Evolutionary conservation across 1,284 basidiomycete genomes (phyloP), one percentile per base, ranked within the genome.

Genomic region (Calocybe gambosa): DNA sequence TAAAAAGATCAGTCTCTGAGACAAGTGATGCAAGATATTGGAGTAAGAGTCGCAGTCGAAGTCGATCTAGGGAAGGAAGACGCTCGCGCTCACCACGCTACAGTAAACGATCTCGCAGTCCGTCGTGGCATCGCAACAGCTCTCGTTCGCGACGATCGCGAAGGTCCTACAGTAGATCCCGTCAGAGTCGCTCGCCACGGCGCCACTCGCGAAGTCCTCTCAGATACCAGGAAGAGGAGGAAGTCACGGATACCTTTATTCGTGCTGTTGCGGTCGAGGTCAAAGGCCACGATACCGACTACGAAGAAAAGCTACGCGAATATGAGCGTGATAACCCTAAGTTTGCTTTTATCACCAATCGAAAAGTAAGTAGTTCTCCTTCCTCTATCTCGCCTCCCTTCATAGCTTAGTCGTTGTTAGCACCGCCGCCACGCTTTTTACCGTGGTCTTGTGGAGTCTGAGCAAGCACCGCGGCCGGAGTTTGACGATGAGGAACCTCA

Each of bases 261-360:
- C 75, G 82, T 35, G 86, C 85, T 3, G 91, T 97, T 4, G 93
- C 91, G 18, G 77, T 77, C 3, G 86, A 92, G 59, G 82, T 96
- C 3, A 82, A 80, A 51, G 83, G 87, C 0, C 88, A 94, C 58
- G 94, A 88, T 9, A 65, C 69, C 5, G 77, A 75, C 46, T 95
- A 92, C 52, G 91, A 93, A 58, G 75, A 81, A 31, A 77, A 75
- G 35, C 67, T 98, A 48, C 72, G 76, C 49, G 84, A 88, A 47
- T 77, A 83, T 48, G 93, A 97, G 64, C 77, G 71, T 52, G 73
- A 76, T 40, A 97, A 96, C 60, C 72, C 83, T 0, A 88, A 85
- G 60, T 98, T 89, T 59, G 71, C 72, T 1, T 98, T 98, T 63
- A 64, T 78, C 34, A 70, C 84, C 44, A 73, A 75, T 35, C 73